Base-by-base conservation (phyloP, 2,329 filamentous ascomycete genomes). In the Esteya vermicola region DNA sequence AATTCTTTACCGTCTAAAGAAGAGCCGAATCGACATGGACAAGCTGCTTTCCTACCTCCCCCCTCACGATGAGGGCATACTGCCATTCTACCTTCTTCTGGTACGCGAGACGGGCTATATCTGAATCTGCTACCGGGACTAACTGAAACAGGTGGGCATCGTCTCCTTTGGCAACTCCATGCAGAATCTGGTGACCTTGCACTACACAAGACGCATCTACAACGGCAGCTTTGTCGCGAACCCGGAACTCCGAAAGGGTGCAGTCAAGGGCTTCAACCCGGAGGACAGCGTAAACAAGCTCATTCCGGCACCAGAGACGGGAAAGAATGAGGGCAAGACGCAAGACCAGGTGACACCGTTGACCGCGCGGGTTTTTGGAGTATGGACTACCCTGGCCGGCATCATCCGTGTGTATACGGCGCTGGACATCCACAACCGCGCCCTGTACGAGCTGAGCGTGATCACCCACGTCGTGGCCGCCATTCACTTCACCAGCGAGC, bases 131-230 rank as follows among this genome's bases (percentile, higher is more conserved):
- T 31, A 16, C 28, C 28, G 28, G 28, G 7, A 16, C 18, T 31
- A n/a, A n/a, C 28, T 31, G 25, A n/a, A 36, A 21, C 48, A 95
- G 89, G 72, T 93, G 55, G 85, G 85, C 42, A 55, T 86, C 42
- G 72, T 93, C 42, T 85, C 89, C 23, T 68, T 91, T 43, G 80
- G 75, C 52, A 98, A 98, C 67, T 81, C 78, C 27, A 57, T 93
- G 35, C 88, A 95, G 66, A 77, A 83, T 55, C 93, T 93, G 62
- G 53, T 65, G 27, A 93, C 85, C 16, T 70, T 88, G 4, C 69
- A 78, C 57, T 93, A 84, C 63, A 86, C 86, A 8, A 76, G 79
- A n/a, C 81, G 85, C 57, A 75, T 96, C 54, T 98, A 96, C 67
- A 75, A 80, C 50, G 77, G 77, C 45, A 62, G 62, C 47, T 76